Conservation (phyloP, 1,139 yeast genomes). For the Candida labiduridarum region DNA sequence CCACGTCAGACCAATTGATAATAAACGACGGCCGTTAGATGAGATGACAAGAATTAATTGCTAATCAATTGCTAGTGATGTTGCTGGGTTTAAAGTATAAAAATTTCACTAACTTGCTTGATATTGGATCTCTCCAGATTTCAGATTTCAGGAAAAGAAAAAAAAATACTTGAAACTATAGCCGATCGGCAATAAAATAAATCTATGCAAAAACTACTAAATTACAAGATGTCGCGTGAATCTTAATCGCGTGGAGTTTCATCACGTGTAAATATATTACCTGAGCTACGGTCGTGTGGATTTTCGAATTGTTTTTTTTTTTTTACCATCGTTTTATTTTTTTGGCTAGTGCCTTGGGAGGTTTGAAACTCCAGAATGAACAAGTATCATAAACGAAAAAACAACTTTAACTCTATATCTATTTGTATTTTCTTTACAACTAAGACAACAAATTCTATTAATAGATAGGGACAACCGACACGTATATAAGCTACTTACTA, state of each 20-base stretch:
- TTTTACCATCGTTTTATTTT: background rate
- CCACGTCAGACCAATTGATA: background rate
- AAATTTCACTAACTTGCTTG: background rate
- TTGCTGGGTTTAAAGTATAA: background rate
- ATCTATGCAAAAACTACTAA: background rate
- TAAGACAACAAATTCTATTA: background rate
- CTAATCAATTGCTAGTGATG: background rate
- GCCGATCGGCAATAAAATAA: background rate
- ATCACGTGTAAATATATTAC: background rate
- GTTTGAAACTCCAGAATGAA: slow-evolving; percentile 1
- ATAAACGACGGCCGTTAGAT: background rate
- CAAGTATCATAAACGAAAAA: background rate
- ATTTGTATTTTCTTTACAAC: background rate
- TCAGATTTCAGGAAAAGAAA: background rate
- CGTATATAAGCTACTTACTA: background rate
- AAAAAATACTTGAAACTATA: background rate
- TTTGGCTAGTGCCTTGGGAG: background rate
- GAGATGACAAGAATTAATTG: background rate
- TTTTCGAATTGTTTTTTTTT: background rate
- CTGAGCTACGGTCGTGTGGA: background rate
- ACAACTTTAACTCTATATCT: background rate
- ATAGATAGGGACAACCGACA: background rate
- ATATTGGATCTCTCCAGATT: background rate
- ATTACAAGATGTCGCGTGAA: background rate
- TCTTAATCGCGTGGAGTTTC: background rate